These are phyloP conservation scores for Euphorbia lathyris DNA, from an alignment of 345 rosid species.

Conservation along the genomic window DNA sequence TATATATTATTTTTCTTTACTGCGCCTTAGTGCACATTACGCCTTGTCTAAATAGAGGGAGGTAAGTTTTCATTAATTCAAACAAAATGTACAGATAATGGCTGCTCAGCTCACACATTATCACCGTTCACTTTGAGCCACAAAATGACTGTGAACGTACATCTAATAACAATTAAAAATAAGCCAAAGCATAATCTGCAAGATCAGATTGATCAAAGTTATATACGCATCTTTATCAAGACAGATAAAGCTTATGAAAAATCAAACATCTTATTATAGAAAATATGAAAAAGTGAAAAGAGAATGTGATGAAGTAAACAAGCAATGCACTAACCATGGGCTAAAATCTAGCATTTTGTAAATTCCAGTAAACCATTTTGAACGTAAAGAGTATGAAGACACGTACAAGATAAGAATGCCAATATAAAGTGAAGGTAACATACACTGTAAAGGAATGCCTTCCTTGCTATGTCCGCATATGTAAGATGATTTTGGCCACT, in stretches of 20 bases:
- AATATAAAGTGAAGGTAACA: slow-evolving; percentile 27
- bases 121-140: neutral
- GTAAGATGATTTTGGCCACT: slow-evolving; percentile 78
- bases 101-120: neutral
- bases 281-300: too few relatives aligned
- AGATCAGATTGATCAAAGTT: neutral
- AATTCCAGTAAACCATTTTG: neutral
- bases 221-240: neutral
- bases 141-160: neutral
- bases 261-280: neutral
- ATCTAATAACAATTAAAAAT: neutral
- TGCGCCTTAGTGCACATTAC: too few relatives aligned
- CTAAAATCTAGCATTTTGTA: neutral
- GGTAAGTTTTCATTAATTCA: too few relatives aligned
- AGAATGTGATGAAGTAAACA: too few relatives aligned
- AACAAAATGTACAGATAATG: too few relatives aligned
- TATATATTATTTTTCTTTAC: too few relatives aligned
- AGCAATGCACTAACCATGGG: neutral
- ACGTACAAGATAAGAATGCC: neutral
- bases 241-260: neutral
- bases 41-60: too few relatives aligned
- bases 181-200: neutral
- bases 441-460: slow-evolving; percentile 97
- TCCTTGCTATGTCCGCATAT: slow-evolving; percentile 91
- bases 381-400: neutral